A percentile compares a stretch with the other conserved stretches of the same genome.
Conservation (phyloP, 1,284 basidiomycete genomes). For the Boletus semigastroideus region DNA sequence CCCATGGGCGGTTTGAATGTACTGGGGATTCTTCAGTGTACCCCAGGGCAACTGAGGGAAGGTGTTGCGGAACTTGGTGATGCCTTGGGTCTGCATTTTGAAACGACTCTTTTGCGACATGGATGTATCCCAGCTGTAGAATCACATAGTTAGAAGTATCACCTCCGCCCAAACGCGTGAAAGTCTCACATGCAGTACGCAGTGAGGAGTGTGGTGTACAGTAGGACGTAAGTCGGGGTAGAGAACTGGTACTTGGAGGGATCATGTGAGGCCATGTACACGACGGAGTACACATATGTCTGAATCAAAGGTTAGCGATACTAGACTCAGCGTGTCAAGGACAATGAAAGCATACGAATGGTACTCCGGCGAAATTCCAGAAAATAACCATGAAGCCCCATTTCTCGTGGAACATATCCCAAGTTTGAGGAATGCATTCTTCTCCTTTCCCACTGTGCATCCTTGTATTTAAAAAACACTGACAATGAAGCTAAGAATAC, state of each 20-base stretch:
- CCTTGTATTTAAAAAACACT: background rate
- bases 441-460: slow-evolving; percentile 71
- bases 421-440: slow-evolving; percentile 98
- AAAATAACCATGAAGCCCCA: slow-evolving; percentile 96
- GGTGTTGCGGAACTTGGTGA: slow-evolving; percentile 81
- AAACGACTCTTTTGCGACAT: slow-evolving; percentile 98
- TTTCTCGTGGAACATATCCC: slow-evolving; percentile 99
- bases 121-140: slow-evolving; percentile 80
- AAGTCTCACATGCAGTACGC: slow-evolving; percentile 77
- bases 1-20: slow-evolving; percentile 93
- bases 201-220: slow-evolving; percentile 75
- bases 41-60: slow-evolving; percentile 94
- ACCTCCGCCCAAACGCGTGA: slow-evolving; percentile 10
- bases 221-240: slow-evolving; percentile 66
- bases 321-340: background rate
- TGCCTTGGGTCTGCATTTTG: slow-evolving; percentile 95
- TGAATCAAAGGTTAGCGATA: slow-evolving; percentile 37
- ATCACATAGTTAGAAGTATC: slow-evolving; percentile 11
- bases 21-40: slow-evolving; percentile 87
- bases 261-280: slow-evolving; percentile 97
- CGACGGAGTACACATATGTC: slow-evolving; percentile 96
- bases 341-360: slow-evolving; percentile 57
- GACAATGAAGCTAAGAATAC: slow-evolving; percentile 12
- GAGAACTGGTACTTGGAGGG: slow-evolving; percentile 88
- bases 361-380: slow-evolving; percentile 96